phyloP scores from a whole-genome alignment of 305 asterid genomes.

The Galium porrigens region DNA sequence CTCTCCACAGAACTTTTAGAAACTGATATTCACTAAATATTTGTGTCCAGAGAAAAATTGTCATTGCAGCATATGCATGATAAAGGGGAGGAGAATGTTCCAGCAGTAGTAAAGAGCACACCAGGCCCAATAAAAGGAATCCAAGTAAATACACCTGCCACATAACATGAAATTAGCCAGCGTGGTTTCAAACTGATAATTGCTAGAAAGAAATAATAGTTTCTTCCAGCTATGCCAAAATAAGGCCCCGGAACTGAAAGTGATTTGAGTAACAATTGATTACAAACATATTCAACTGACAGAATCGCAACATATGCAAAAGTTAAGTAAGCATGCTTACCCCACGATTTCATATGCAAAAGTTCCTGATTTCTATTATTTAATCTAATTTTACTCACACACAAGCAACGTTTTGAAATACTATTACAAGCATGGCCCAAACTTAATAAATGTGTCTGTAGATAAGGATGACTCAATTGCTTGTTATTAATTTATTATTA shows the following conservation, averaged over 20 bases:
- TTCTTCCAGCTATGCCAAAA: conserved; percentile 4
- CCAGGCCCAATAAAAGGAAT: conserved; percentile 43
- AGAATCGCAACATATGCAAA: not conserved
- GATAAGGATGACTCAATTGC: not conserved
- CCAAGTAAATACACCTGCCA: conserved; percentile 56
- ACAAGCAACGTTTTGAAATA: not conserved
- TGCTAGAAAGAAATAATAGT: not conserved
- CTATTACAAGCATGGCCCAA: not conserved
- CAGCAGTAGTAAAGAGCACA: conserved; percentile 42
- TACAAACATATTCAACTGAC: not conserved
- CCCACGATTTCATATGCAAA: not conserved
- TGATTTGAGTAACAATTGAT: not conserved
- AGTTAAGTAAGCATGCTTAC: not conserved
- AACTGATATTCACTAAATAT: conserved; percentile 62
- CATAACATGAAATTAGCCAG: not conserved
- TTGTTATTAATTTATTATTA: conserved; percentile 11
- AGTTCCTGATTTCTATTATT: not conserved
- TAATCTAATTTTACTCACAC: not conserved
- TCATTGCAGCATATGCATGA: conserved; percentile 71
- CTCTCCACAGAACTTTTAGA: conserved; percentile 50
- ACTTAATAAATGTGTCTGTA: not conserved
- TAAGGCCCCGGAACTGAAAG: not conserved
- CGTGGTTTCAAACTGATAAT: not conserved
- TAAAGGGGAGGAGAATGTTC: conserved; percentile 85
- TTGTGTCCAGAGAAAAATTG: conserved; percentile 80